A percentile compares a stretch with the other conserved stretches of the same genome.
These are phyloP conservation scores for Cyclotella sp. DNA, from an alignment of 108 stramenopile genomes.

Conservation along the genomic window DNA sequence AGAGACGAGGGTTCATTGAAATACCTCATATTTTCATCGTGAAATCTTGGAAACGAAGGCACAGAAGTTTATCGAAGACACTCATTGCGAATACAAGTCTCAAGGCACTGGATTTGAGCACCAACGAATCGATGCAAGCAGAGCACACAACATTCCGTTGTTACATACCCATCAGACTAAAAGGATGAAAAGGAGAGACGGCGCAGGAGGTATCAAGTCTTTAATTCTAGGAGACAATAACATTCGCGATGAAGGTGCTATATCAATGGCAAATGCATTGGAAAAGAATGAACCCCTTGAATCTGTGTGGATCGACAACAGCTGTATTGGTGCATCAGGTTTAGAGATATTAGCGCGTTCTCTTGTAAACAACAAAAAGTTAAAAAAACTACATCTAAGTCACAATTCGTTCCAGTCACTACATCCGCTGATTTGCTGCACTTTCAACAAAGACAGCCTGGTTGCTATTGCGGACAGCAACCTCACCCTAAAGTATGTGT, in stretches of 20 bases:
- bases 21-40: conserved; percentile 38
- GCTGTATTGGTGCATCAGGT: conserved; percentile 30
- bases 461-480: conserved; percentile 36
- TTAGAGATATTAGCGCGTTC: conserved; percentile 22
- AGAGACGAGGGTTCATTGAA: conserved; percentile 30
- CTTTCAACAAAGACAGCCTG: conserved; percentile 38
- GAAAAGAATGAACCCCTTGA: conserved; percentile 31
- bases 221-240: conserved; percentile 45
- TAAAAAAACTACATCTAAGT: conserved; percentile 35
- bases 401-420: conserved; percentile 44
- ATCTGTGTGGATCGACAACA: conserved; percentile 41
- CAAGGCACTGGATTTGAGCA: conserved; percentile 34
- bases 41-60: conserved; percentile 34
- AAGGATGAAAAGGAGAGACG: background rate
- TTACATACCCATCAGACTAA: conserved; percentile 23
- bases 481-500: conserved; percentile 43
- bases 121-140: conserved; percentile 31
- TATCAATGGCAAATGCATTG: conserved; percentile 26
- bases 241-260: conserved; percentile 39
- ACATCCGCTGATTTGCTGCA: conserved; percentile 31
- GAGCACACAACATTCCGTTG: conserved; percentile 24
- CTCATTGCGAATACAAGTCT: conserved; percentile 30
- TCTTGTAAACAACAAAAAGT: conserved; percentile 21
- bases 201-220: conserved; percentile 20
- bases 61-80: conserved; percentile 10